phyloP scores from a whole-genome alignment of 495 filamentous ascomycete species.

The Lepraria neglecta region DNA sequence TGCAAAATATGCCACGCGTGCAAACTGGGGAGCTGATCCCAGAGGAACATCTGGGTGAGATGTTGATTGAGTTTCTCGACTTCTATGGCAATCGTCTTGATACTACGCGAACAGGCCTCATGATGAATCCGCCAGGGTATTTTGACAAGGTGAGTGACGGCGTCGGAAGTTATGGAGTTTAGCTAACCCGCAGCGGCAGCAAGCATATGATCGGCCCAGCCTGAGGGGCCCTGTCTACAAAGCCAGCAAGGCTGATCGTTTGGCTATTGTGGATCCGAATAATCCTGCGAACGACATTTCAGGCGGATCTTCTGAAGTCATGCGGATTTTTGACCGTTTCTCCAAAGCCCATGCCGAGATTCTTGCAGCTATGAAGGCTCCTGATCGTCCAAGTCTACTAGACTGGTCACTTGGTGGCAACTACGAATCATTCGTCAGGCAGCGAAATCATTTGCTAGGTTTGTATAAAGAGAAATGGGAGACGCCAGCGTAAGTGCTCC shows the following conservation, averaged over 20 bases:
- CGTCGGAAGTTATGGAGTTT: neutral
- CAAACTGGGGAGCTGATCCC: conserved; percentile 50
- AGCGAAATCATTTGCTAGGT: conserved; percentile 48
- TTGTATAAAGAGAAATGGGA: conserved; percentile 37
- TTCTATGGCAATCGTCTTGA: conserved; percentile 81
- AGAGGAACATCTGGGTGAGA: conserved; percentile 62
- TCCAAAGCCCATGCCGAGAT: conserved; percentile 53
- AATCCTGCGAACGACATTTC: conserved; percentile 76
- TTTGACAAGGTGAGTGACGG: conserved; percentile 60
- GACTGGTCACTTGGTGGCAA: conserved; percentile 61
- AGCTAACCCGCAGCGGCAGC: neutral
- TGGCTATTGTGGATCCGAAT: conserved; percentile 88
- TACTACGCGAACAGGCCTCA: conserved; percentile 58
- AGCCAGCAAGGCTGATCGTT: conserved; percentile 42
- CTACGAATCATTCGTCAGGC: conserved; percentile 60
- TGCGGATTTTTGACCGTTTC: conserved; percentile 58
- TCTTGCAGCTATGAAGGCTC: conserved; percentile 47
- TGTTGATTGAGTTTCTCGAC: conserved; percentile 79
- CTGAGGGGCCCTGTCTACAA: conserved; percentile 37
- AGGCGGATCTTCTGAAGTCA: conserved; percentile 64
- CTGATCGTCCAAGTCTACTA: conserved; percentile 52
- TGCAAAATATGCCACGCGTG: conserved; percentile 68
- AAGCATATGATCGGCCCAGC: conserved; percentile 5
- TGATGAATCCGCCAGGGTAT: conserved; percentile 63
- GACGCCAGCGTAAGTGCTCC: conserved; percentile 8